Evolutionary conservation across 805 yeast species (phyloP).

Genomic region (Nakazawaea anatomiae): DNA sequence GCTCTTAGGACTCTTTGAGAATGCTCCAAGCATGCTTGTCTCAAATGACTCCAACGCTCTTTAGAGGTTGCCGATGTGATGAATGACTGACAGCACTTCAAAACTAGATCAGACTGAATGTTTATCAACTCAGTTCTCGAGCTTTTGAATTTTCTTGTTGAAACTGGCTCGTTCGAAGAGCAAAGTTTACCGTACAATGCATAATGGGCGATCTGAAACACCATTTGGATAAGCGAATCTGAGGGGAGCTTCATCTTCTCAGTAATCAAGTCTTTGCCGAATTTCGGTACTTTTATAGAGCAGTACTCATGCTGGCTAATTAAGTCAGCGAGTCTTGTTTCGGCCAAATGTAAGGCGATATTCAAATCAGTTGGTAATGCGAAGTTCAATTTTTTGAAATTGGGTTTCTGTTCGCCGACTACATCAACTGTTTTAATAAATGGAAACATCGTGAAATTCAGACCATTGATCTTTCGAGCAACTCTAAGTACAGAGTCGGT

Average conservation of each 20-base stretch:
- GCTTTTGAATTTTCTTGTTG: slow-evolving; percentile 62
- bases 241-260: slow-evolving; percentile 35
- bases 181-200: slow-evolving; percentile 47
- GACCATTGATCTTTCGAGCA: slow-evolving; percentile 53
- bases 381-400: slow-evolving; percentile 24
- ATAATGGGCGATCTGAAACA: slow-evolving; percentile 48
- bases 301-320: slow-evolving; percentile 53
- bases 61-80: slow-evolving; percentile 46
- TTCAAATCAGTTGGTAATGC: slow-evolving; percentile 38
- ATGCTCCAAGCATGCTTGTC: slow-evolving; percentile 48
- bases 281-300: slow-evolving; percentile 23
- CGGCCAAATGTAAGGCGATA: slow-evolving; percentile 47
- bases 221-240: slow-evolving; percentile 47
- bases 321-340: slow-evolving; percentile 52
- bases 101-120: slow-evolving; percentile 49
- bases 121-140: slow-evolving; percentile 68
- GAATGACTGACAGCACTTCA: slow-evolving; percentile 53
- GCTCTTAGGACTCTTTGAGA: slow-evolving; percentile 42
- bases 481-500: slow-evolving; percentile 52
- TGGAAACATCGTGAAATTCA: slow-evolving; percentile 47
- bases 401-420: slow-evolving; percentile 30
- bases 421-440: slow-evolving; percentile 31
- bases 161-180: slow-evolving; percentile 39
- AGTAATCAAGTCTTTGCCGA: slow-evolving; percentile 28
- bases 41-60: slow-evolving; percentile 44